Conservation (phyloP, 495 filamentous ascomycete genomes). For the Aspergillus ostianus region DNA sequence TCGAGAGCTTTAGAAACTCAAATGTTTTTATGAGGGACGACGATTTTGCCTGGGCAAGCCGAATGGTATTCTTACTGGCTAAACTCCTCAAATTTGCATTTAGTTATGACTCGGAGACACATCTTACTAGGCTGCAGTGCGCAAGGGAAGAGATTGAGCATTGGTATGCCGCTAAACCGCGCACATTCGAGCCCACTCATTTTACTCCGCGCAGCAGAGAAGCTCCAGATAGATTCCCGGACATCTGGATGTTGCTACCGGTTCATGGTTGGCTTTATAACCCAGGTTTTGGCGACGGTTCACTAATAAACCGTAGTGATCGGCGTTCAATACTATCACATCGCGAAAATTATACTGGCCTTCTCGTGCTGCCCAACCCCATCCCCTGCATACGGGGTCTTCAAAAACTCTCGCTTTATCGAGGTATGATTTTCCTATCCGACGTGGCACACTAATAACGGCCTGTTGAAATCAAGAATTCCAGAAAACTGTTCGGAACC, state of each 20-base stretch:
- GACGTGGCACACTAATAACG: not conserved
- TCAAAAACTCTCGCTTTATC: constrained; percentile 23
- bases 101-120: not conserved
- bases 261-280: constrained; percentile 26
- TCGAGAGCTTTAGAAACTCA: constrained; percentile 26
- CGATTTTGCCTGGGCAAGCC: constrained; percentile 31
- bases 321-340: constrained; percentile 33
- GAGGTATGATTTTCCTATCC: constrained; percentile 17
- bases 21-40: constrained; percentile 27
- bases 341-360: constrained; percentile 31
- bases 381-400: constrained; percentile 21
- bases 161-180: constrained; percentile 27
- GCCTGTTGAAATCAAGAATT: not conserved
- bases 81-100: constrained; percentile 26
- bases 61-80: constrained; percentile 30
- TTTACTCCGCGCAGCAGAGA: constrained; percentile 14
- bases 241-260: constrained; percentile 31
- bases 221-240: constrained; percentile 16
- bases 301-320: constrained; percentile 16
- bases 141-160: constrained; percentile 20
- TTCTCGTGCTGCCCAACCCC: constrained; percentile 17
- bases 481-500: constrained; percentile 26
- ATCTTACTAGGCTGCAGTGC: constrained; percentile 1
- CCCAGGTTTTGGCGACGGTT: not conserved
- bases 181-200: constrained; percentile 25